Conservation (phyloP, 495 filamentous ascomycete genomes). For the Podospora sp. region DNA sequence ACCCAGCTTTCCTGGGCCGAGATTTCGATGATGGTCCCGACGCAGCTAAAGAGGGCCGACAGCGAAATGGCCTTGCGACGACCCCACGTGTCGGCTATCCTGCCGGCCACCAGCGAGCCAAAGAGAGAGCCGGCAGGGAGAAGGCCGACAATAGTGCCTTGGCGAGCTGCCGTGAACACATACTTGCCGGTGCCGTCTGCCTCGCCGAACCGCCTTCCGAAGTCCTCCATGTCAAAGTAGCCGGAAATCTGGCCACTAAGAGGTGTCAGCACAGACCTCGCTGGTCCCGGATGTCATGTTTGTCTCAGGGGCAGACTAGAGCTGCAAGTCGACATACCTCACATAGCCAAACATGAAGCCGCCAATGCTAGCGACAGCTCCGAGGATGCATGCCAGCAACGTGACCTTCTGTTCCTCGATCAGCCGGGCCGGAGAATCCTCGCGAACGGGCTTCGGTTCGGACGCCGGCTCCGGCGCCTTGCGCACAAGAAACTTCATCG, state of each 20-base stretch:
- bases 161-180: constrained; percentile 51
- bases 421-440: constrained; percentile 12
- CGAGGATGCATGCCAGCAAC: constrained; percentile 43
- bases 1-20: constrained; percentile 55
- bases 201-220: constrained; percentile 50
- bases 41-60: constrained; percentile 64
- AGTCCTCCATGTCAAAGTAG: constrained; percentile 66
- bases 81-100: constrained; percentile 52
- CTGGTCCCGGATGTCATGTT: not conserved
- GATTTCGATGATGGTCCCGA: constrained; percentile 70
- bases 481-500: constrained; percentile 5
- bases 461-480: constrained; percentile 8
- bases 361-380: constrained; percentile 63
- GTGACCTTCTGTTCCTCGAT: constrained; percentile 40
- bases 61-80: constrained; percentile 53
- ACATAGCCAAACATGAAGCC: constrained; percentile 82
- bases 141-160: constrained; percentile 58
- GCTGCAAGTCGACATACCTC: constrained; percentile 49
- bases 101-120: constrained; percentile 66
- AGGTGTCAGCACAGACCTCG: constrained; percentile 11
- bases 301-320: not conserved
- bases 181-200: constrained; percentile 33
- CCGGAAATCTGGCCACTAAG: constrained; percentile 48
- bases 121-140: constrained; percentile 70
- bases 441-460: constrained; percentile 5